Conservation (phyloP, 106 monocot genomes). For the Iris macrosiphon region DNA sequence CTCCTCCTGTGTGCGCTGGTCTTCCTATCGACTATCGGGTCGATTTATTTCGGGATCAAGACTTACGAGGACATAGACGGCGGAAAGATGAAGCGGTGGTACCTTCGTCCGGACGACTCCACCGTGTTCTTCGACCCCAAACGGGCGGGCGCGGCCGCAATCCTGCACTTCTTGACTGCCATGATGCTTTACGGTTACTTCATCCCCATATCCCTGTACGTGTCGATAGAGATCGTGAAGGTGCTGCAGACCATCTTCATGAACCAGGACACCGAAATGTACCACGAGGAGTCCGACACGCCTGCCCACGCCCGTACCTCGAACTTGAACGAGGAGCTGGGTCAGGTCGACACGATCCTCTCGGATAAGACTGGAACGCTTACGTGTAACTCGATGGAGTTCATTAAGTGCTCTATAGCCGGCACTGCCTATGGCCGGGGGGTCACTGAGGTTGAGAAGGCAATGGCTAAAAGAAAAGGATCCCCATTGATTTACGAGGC, state of each 20-base stretch:
- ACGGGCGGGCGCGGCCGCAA: conserved; percentile 33
- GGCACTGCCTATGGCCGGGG: conserved; percentile 72
- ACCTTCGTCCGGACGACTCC: conserved; percentile 55
- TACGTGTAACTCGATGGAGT: conserved; percentile 93
- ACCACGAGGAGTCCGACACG: conserved; percentile 77
- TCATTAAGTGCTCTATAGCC: conserved; percentile 84
- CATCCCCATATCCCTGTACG: conserved; percentile 87
- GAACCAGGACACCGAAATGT: conserved; percentile 75
- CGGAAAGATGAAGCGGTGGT: conserved; percentile 68
- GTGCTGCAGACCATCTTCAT: conserved; percentile 80
- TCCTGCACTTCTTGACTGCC: conserved; percentile 75
- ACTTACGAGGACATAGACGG: conserved; percentile 36
- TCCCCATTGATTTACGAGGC: conserved; percentile 18
- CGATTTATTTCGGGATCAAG: conserved; percentile 69
- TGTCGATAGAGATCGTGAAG: conserved; percentile 89
- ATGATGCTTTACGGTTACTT: conserved; percentile 88
- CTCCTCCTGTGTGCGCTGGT: conserved; percentile 54
- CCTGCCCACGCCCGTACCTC: conserved; percentile 92
- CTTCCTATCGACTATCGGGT: conserved; percentile 59
- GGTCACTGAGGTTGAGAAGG: conserved; percentile 77
- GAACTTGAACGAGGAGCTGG: conserved; percentile 88
- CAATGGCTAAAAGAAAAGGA: conserved; percentile 60
- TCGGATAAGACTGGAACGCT: conserved; percentile 92
- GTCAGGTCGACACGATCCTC: conserved; percentile 82
- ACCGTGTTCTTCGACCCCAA: conserved; percentile 49